Percentiles rank a stretch among this genome's conserved stretches.
These are phyloP conservation scores for Coccomyxa sp. DNA, from an alignment of 139 green algal species.

Conservation along the genomic window DNA sequence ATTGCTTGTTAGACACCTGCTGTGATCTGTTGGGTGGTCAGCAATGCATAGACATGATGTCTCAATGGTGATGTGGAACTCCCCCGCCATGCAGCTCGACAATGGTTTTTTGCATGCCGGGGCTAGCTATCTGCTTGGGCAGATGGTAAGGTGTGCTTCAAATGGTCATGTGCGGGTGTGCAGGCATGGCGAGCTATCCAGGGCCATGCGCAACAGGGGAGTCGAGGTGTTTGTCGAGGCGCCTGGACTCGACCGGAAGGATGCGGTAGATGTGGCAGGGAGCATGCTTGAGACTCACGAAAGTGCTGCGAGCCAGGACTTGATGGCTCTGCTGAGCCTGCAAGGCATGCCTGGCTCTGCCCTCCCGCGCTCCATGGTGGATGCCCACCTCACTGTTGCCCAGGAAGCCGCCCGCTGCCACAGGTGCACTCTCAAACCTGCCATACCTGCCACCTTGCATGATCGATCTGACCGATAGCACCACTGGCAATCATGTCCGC, in stretches of 20 bases:
- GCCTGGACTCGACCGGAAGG: no score
- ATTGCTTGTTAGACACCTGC: not conserved
- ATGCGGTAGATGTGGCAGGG: no score
- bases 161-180: not conserved
- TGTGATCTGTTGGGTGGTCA: no score
- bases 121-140: no score
- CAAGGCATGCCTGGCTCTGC: conserved; percentile 32
- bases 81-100: no score
- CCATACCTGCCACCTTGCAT: not conserved
- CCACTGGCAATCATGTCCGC: no score
- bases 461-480: not conserved
- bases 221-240: conserved; percentile 85
- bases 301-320: no score
- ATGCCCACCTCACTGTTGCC: conserved; percentile 33
- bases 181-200: conserved; percentile 86
- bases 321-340: conserved; percentile 20
- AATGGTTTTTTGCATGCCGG: no score
- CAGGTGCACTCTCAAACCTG: conserved; percentile 8
- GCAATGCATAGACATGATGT: no score
- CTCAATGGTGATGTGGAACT: no score
- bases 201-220: conserved; percentile 96
- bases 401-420: conserved; percentile 16
- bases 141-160: no score
- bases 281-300: no score
- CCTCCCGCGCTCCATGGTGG: conserved; percentile 42